Percentiles rank a stretch among this genome's conserved stretches.
These are phyloP conservation scores for Apophysomyces sp. DNA, from an alignment of 371 early-diverging fungal genomes.

Conservation along the genomic window DNA sequence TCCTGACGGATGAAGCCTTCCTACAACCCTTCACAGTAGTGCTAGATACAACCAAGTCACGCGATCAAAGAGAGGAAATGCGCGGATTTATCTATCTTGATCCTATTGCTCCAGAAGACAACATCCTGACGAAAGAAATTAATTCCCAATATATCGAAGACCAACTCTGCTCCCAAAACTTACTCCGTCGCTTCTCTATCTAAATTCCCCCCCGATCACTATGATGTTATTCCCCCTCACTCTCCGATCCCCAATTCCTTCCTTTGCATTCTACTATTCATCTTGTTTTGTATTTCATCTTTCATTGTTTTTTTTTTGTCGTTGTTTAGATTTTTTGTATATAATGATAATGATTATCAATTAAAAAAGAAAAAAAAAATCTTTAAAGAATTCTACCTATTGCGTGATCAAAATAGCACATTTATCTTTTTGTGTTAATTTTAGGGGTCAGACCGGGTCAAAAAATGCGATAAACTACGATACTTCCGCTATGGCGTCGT, in stretches of 20 bases:
- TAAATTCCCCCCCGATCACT: not conserved
- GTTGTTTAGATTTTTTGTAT: slow-evolving; percentile 1
- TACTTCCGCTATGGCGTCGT: no score
- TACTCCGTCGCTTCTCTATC: not conserved
- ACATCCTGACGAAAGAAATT: not conserved
- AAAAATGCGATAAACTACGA: no score
- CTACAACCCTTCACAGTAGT: slow-evolving; percentile 31
- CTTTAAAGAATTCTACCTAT: not conserved
- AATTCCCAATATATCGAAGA: not conserved
- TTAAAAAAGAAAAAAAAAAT: not conserved
- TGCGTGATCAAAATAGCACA: no score
- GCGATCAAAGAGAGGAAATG: slow-evolving; percentile 36
- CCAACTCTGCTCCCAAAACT: not conserved
- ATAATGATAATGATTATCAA: not conserved
- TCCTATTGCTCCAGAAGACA: not conserved
- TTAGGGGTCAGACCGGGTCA: no score
- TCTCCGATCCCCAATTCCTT: not conserved
- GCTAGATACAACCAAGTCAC: slow-evolving; percentile 27
- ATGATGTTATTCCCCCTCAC: not conserved
- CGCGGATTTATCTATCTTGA: slow-evolving; percentile 39
- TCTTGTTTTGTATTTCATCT: not conserved
- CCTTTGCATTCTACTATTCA: not conserved
- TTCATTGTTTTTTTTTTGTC: no score
- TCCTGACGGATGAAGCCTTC: slow-evolving; percentile 33
- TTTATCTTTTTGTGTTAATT: no score